These are phyloP conservation scores for Fraxinus platypoda DNA, from an alignment of 305 asterid species.

Conservation along the genomic window DNA sequence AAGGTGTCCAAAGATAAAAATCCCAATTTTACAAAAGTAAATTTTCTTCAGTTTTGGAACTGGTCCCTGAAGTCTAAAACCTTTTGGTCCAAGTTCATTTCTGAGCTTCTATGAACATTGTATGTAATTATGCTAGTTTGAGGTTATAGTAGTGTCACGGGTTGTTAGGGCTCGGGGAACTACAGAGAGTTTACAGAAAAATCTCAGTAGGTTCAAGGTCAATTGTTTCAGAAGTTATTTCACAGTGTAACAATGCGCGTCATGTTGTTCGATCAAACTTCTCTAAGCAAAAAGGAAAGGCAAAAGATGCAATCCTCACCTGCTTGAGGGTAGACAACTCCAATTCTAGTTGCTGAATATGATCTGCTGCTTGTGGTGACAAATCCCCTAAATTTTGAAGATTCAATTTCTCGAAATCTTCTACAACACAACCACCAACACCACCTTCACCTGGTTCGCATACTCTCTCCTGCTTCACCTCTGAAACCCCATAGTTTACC, in stretches of 20 bases:
- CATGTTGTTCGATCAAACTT: not conserved
- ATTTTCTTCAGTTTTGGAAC: too few species aligned
- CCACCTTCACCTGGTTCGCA: constrained; percentile 35
- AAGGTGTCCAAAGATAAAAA: too few species aligned
- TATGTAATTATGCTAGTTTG: too few species aligned
- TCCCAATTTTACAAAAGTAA: too few species aligned
- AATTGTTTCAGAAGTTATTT: not conserved
- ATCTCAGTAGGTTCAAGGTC: not conserved
- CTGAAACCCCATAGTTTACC: constrained; percentile 32
- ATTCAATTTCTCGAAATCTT: constrained; percentile 34
- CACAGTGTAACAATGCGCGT: not conserved
- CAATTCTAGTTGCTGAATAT: constrained; percentile 65
- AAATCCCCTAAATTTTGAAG: constrained; percentile 41
- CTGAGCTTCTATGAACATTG: too few species aligned
- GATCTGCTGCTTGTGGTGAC: constrained; percentile 57
- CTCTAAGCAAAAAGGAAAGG: not conserved
- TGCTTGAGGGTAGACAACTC: constrained; percentile 62
- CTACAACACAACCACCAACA: constrained; percentile 31
- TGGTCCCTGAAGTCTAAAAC: too few species aligned
- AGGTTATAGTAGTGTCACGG: too few species aligned
- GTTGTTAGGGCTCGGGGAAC: too few species aligned
- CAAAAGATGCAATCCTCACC: constrained; percentile 41
- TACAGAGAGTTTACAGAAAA: not conserved
- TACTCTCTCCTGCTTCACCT: constrained; percentile 38
- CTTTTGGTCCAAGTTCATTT: too few species aligned